Evolutionary conservation across 129 eudicot species (phyloP).

Genomic region (Gnaphalium uliginosum): DNA sequence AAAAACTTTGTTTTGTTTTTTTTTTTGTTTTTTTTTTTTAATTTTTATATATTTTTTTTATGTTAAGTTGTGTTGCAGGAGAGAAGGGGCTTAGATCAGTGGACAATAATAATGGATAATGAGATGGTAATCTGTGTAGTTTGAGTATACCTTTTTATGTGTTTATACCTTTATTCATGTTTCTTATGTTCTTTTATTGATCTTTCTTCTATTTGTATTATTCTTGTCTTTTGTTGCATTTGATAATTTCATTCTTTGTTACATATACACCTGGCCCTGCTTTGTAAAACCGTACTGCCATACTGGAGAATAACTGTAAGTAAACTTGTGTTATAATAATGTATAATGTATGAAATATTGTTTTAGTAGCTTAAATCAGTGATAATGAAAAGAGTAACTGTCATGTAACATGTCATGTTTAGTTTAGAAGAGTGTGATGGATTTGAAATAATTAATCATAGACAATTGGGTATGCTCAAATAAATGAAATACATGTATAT

Average conservation of each 20-base stretch:
- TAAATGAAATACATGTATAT: constrained; percentile 37
- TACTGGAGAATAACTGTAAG: background rate
- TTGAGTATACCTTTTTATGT: constrained; percentile 24
- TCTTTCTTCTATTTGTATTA: constrained; percentile 13
- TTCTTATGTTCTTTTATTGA: constrained; percentile 26
- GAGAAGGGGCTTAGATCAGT: constrained; percentile 21
- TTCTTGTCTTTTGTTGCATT: constrained; percentile 19
- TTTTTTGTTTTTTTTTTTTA: no score
- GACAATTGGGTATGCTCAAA: constrained; percentile 29
- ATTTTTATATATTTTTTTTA: no score
- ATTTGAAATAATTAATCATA: constrained; percentile 11
- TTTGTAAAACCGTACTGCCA: background rate
- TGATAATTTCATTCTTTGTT: constrained; percentile 23
- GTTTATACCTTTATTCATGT: constrained; percentile 40
- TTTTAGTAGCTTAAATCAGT: background rate
- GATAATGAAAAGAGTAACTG: background rate
- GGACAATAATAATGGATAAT: constrained; percentile 24
- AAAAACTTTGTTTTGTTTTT: constrained; percentile 22
- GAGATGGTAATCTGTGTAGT: constrained; percentile 25
- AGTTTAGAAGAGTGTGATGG: constrained; percentile 20
- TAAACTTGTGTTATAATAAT: background rate
- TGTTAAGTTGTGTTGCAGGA: constrained; percentile 21
- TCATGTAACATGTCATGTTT: constrained; percentile 27
- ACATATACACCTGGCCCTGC: constrained; percentile 18
- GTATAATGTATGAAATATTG: background rate